phyloP scores from a whole-genome alignment of 2,329 filamentous ascomycete genomes.

The Xylaria sp. region DNA sequence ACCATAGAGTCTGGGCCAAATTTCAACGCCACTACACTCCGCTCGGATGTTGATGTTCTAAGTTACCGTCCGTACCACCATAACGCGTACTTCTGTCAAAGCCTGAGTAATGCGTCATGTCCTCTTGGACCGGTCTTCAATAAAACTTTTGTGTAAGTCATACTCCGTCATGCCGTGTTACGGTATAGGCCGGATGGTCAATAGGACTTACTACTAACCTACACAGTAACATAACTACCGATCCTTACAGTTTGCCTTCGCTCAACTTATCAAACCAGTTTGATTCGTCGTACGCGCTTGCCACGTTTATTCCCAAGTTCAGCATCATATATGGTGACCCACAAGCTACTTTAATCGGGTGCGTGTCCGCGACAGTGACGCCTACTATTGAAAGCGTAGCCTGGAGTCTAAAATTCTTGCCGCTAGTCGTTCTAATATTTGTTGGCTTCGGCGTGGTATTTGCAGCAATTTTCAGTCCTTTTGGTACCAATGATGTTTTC shows the following conservation, averaged over 20 bases:
- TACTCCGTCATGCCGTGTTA: conserved; percentile 15
- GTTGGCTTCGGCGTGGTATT: conserved; percentile 85
- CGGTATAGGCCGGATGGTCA: neutral
- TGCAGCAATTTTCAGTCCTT: conserved; percentile 89
- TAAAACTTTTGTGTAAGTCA: conserved; percentile 52
- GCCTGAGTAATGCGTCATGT: conserved; percentile 70
- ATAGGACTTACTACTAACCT: conserved; percentile 30
- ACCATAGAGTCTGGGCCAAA: conserved; percentile 60
- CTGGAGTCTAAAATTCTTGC: conserved; percentile 78
- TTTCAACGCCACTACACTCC: conserved; percentile 76
- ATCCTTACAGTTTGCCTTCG: conserved; percentile 67
- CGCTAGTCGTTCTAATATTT: conserved; percentile 79
- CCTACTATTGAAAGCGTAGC: conserved; percentile 79
- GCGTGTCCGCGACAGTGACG: conserved; percentile 83
- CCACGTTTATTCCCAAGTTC: conserved; percentile 80
- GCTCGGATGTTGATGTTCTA: conserved; percentile 76
- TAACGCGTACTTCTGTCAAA: conserved; percentile 72
- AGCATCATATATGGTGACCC: conserved; percentile 79
- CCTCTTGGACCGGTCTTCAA: conserved; percentile 80
- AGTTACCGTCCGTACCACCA: conserved; percentile 76
- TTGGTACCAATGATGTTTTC: conserved; percentile 91
- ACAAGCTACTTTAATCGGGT: conserved; percentile 73
- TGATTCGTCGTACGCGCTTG: conserved; percentile 84
- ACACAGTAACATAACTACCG: conserved; percentile 43
- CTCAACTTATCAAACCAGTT: conserved; percentile 80